Conservation (phyloP, 768 basidiomycete genomes). For the Obba rivulosa region DNA sequence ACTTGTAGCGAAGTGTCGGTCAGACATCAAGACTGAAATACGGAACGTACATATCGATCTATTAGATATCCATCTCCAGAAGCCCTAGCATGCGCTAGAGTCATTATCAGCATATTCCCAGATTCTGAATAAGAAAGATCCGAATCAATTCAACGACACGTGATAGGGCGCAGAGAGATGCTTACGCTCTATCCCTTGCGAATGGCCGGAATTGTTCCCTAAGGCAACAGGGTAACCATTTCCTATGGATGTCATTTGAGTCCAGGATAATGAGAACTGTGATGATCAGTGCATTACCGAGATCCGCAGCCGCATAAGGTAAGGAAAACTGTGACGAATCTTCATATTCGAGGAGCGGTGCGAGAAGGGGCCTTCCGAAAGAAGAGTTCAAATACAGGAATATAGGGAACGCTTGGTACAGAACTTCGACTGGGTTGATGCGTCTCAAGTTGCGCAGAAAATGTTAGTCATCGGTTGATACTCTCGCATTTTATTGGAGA, state of each 20-base stretch:
- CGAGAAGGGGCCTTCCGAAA: slow-evolving; percentile 19
- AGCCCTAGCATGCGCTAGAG: slow-evolving; percentile 24
- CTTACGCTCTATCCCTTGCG: slow-evolving; percentile 9
- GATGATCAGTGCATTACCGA: slow-evolving; percentile 18
- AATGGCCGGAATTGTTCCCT: slow-evolving; percentile 2
- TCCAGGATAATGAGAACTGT: background rate
- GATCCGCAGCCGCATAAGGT: slow-evolving; percentile 22
- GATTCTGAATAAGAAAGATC: slow-evolving; percentile 17
- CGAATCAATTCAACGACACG: background rate
- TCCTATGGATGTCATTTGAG: background rate
- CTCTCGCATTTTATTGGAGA: slow-evolving; percentile 10
- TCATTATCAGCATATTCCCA: slow-evolving; percentile 26
- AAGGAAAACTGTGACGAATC: slow-evolving; percentile 11
- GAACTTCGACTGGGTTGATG: slow-evolving; percentile 27
- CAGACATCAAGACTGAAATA: background rate
- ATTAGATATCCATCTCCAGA: slow-evolving; percentile 24
- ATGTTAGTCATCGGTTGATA: slow-evolving; percentile 24
- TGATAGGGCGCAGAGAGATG: background rate
- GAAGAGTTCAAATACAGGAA: slow-evolving; percentile 27
- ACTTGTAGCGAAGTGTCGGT: slow-evolving; percentile 6
- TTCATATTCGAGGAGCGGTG: slow-evolving; percentile 24
- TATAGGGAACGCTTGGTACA: slow-evolving; percentile 25
- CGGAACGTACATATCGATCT: slow-evolving; percentile 12
- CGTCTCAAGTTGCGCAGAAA: slow-evolving; percentile 13
- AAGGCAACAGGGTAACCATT: slow-evolving; percentile 9